phyloP scores from a whole-genome alignment of 306 rosid species.

The Calophaca sinica region DNA sequence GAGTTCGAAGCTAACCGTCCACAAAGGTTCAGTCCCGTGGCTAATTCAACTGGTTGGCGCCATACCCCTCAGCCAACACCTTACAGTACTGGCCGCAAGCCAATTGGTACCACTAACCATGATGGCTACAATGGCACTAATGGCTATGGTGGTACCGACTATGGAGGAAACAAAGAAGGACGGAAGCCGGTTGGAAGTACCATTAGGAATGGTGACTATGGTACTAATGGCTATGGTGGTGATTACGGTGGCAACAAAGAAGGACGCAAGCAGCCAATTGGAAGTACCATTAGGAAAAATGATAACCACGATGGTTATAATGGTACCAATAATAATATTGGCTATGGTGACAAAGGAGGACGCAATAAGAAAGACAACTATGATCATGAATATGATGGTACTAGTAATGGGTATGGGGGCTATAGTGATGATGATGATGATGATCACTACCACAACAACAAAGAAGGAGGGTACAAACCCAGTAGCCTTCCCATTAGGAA shows the following conservation, averaged over 20 bases:
- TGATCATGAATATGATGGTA: not conserved
- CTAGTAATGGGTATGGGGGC: conserved; percentile 17
- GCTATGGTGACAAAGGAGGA: conserved; percentile 41
- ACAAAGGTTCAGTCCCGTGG: not conserved
- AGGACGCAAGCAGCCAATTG: not conserved
- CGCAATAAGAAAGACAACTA: conserved; percentile 1
- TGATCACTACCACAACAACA: conserved; percentile 23
- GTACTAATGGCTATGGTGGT: not conserved
- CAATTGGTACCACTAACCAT: conserved; percentile 14
- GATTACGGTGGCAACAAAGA: conserved; percentile 17
- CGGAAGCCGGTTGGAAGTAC: conserved; percentile 37
- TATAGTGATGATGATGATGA: not conserved
- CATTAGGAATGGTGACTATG: conserved; percentile 29
- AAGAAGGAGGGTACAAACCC: conserved; percentile 40
- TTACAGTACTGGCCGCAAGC: conserved; percentile 23
- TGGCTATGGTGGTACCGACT: not conserved
- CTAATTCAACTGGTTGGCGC: conserved; percentile 13
- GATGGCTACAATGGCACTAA: not conserved
- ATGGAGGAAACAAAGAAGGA: conserved; percentile 13
- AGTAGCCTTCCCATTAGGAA: conserved; percentile 7
- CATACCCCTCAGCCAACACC: conserved; percentile 26
- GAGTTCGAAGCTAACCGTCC: conserved; percentile 53
- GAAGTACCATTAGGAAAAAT: not conserved
- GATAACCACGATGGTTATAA: not conserved
- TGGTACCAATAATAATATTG: not conserved